A percentile compares a stretch with the other conserved stretches of the same genome.
Conservation (phyloP, 2,329 filamentous ascomycete species). For the Bipolaris sorokiniana region DNA sequence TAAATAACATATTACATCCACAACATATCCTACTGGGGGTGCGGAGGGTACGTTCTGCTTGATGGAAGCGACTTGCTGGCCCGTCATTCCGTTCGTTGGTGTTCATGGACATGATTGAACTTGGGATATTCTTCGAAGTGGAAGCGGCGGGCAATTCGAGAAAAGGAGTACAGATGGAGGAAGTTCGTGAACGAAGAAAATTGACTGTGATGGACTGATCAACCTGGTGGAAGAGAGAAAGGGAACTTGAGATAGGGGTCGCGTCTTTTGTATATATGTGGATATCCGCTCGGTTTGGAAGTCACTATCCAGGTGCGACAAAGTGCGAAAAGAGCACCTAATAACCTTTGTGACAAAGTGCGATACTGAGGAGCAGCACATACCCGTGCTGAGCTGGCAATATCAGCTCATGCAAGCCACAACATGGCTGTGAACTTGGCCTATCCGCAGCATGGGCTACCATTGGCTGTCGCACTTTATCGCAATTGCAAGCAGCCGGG, state of each 20-base stretch:
- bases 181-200: neutral
- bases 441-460: accelerated
- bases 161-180: too few species aligned
- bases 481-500: neutral
- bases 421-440: neutral
- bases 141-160: neutral
- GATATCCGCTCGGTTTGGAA: neutral
- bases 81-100: neutral
- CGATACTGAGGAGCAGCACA: neutral
- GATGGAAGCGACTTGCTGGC: too few species aligned
- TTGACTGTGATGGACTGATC: neutral
- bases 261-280: neutral
- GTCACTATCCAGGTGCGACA: neutral
- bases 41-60: neutral
- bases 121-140: neutral
- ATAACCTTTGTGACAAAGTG: conserved; percentile 1
- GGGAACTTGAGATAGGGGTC: neutral
- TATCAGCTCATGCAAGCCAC: conserved; percentile 1
- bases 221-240: neutral
- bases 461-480: conserved; percentile 8
- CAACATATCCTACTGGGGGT: neutral
- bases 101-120: neutral
- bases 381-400: neutral
- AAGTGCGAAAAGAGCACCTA: neutral
- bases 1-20: neutral